These are phyloP conservation scores for Ceratobasidium sp. DNA, from an alignment of 1,284 basidiomycete species.

Conservation along the genomic window DNA sequence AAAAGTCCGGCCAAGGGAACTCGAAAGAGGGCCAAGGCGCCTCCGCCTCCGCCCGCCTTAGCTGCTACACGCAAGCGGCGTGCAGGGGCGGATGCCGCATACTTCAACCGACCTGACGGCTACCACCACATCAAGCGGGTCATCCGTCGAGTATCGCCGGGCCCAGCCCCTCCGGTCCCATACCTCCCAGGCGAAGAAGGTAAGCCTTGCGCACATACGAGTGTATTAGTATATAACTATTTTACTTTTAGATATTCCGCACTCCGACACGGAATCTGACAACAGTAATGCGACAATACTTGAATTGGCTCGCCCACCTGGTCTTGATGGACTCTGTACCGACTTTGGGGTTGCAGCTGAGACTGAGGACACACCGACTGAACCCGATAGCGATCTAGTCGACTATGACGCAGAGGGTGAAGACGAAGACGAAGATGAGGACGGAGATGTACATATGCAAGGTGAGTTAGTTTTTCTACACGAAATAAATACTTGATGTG, in stretches of 20 bases:
- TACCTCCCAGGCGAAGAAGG: neutral
- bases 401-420: slow-evolving; percentile 29
- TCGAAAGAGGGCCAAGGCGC: neutral
- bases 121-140: slow-evolving; percentile 2
- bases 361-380: no score
- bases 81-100: neutral
- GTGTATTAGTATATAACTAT: neutral
- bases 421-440: no score
- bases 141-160: neutral
- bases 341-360: neutral
- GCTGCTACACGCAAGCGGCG: neutral
- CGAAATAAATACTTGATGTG: no score
- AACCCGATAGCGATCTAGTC: neutral
- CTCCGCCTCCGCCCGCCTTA: neutral
- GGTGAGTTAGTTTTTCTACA: no score
- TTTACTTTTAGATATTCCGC: slow-evolving; percentile 16
- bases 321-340: neutral
- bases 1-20: neutral
- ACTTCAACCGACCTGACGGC: neutral
- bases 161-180: neutral
- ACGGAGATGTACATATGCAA: neutral
- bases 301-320: neutral
- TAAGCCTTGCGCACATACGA: neutral
- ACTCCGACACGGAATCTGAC: slow-evolving; percentile 1
- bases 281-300: neutral